phyloP scores from a whole-genome alignment of 441 rosid genomes.

The Jatropha podagrica region DNA sequence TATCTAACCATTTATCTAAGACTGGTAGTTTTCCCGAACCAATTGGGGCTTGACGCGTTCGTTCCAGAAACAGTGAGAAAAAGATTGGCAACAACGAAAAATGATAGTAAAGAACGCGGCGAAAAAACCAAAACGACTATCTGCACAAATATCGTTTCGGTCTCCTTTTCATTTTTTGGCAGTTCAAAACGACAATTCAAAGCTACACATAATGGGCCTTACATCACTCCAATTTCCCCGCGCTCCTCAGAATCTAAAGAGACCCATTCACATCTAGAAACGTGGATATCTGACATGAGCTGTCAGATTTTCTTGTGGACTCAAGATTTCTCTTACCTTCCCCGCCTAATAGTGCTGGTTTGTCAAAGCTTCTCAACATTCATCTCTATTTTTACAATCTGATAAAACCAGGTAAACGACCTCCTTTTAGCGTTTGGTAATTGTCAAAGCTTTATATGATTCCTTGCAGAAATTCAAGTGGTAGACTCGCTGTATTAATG shows the following conservation, averaged over 20 bases:
- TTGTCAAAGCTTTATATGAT: neutral
- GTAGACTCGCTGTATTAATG: constrained; percentile 2
- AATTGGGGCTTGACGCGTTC: constrained; percentile 16
- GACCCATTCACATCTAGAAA: neutral
- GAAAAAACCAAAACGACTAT: neutral
- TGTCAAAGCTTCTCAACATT: neutral
- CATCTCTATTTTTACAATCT: neutral
- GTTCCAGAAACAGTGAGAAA: neutral
- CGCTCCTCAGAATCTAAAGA: neutral
- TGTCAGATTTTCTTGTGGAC: neutral
- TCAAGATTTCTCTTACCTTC: constrained; percentile 12
- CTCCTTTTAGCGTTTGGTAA: neutral
- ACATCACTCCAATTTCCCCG: too few species aligned
- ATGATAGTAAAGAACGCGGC: neutral
- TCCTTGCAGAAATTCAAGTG: neutral
- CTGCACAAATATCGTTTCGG: neutral
- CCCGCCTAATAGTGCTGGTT: too few species aligned
- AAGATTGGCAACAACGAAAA: neutral
- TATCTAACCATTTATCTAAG: neutral
- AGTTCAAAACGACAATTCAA: neutral
- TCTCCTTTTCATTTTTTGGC: neutral
- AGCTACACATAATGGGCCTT: too few species aligned
- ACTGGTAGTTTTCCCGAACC: constrained; percentile 16
- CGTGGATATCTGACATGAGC: neutral
- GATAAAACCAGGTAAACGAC: constrained; percentile 6